phyloP scores from a whole-genome alignment of 768 basidiomycete species.

The Auricularia sp. region DNA sequence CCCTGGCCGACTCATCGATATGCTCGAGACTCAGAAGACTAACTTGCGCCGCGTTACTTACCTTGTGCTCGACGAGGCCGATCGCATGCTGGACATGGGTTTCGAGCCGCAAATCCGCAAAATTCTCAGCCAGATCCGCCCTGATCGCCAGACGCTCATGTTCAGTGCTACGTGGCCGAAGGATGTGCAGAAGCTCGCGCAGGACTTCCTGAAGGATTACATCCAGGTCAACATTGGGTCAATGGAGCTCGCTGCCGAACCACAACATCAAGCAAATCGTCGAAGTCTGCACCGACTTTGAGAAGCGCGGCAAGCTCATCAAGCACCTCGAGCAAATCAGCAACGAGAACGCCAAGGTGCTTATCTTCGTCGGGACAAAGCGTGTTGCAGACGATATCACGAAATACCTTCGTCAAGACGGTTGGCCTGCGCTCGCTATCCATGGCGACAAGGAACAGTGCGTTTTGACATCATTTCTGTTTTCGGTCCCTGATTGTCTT shows the following conservation, averaged over 20 bases:
- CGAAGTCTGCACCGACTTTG: slow-evolving; percentile 94
- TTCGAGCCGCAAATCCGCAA: slow-evolving; percentile 99
- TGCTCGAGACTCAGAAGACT: slow-evolving; percentile 94
- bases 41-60: slow-evolving; percentile 95
- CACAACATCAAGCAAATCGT: slow-evolving; percentile 95
- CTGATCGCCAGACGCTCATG: slow-evolving; percentile 97
- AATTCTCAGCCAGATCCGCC: slow-evolving; percentile 93
- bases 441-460: slow-evolving; percentile 99
- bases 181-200: slow-evolving; percentile 93
- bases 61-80: slow-evolving; percentile 98
- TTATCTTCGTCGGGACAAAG: slow-evolving; percentile 98
- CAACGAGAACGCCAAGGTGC: slow-evolving; percentile 92
- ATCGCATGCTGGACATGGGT: slow-evolving; percentile 99
- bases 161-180: slow-evolving; percentile 99
- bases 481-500: not conserved
- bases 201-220: slow-evolving; percentile 94
- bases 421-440: slow-evolving; percentile 99
- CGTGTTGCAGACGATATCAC: slow-evolving; percentile 97
- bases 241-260: slow-evolving; percentile 96
- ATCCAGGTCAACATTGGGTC: slow-evolving; percentile 99
- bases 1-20: slow-evolving; percentile 97
- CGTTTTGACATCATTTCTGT: slow-evolving; percentile 20
- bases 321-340: slow-evolving; percentile 96
- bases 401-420: slow-evolving; percentile 93
- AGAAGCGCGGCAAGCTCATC: slow-evolving; percentile 92